Percentiles rank a stretch among this genome's conserved stretches.
Evolutionary conservation across 2,329 filamentous ascomycete genomes (phyloP).

Genomic region (Apiospora saccharicola): DNA sequence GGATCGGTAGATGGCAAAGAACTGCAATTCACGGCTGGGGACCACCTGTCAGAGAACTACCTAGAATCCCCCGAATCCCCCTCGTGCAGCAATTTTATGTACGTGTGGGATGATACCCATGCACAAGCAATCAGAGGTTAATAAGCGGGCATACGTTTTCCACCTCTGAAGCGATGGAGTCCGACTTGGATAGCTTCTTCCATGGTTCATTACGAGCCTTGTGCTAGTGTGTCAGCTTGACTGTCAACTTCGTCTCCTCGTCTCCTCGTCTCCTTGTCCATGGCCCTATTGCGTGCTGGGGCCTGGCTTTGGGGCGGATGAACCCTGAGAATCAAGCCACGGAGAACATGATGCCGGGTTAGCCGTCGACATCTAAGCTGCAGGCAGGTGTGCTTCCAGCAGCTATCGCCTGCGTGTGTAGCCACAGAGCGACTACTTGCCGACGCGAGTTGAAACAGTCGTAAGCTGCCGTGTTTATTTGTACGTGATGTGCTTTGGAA

Average conservation of each 20-base stretch:
- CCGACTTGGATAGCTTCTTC: background rate
- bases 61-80: background rate
- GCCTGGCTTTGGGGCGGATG: background rate
- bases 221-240: slow-evolving; percentile 18
- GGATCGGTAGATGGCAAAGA: slow-evolving; percentile 13
- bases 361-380: background rate
- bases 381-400: no score
- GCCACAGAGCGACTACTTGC: background rate
- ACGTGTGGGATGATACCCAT: background rate
- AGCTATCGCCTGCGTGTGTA: background rate
- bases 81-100: slow-evolving; percentile 11
- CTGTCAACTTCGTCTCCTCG: background rate
- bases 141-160: background rate
- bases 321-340: slow-evolving; percentile 3
- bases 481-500: background rate
- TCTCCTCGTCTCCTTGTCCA: background rate
- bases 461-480: background rate
- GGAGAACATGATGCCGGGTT: background rate
- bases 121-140: slow-evolving; percentile 13
- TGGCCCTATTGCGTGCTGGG: background rate
- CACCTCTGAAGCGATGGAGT: background rate
- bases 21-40: background rate
- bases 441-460: background rate
- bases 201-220: slow-evolving; percentile 1
- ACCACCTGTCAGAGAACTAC: background rate